Base-by-base conservation (phyloP, 306 rosid species). In the Carpinus fangiana region DNA sequence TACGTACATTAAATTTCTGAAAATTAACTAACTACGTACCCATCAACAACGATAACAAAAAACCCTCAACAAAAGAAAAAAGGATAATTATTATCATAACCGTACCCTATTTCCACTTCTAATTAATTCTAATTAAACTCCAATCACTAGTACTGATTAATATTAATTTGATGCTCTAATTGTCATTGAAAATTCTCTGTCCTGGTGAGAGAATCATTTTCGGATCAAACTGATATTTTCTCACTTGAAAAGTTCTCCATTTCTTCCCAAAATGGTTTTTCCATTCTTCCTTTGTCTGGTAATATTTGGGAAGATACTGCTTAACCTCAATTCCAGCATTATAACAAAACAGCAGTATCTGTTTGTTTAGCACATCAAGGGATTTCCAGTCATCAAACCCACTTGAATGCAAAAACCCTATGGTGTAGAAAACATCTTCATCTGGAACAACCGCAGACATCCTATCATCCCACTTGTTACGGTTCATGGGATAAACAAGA, bases 141-240 rank as follows among this genome's bases (percentile, higher is more conserved):
- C 41, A 61, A 12, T 31, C n/a, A 61, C 45, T 26, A 11, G 16
- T 5, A 31, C 34, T 31, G 2, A 31, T 31, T 31, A 73, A 73
- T 61, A 5, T 31, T 23, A 23, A 23, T 23, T 13, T 46, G 23
- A 47, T 12, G 16, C 16, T 3, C 12, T 5, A 78, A 56, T 62
- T 71, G 75, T 67, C 16, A 51, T 76, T 48, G 76, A 94, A 94
- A 75, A 94, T 92, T 76, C 83, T 88, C 54, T 94, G 98, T 16
- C 97, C 97, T 7, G 97, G 96, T n/a, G 98, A 94, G 54, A 94
- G 82, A 71, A 90, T 89, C 87, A 83, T 89, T 73, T 84, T 92
- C 11, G 98, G 98, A 85, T 94, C 98, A 77, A 94, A 94, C 73
- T 79, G 43, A 26, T 60, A 21, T 86, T 94, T 94, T 45, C 81